phyloP scores from a whole-genome alignment of 2,329 filamentous ascomycete genomes.

The Graphiopsis chlorocephala region DNA sequence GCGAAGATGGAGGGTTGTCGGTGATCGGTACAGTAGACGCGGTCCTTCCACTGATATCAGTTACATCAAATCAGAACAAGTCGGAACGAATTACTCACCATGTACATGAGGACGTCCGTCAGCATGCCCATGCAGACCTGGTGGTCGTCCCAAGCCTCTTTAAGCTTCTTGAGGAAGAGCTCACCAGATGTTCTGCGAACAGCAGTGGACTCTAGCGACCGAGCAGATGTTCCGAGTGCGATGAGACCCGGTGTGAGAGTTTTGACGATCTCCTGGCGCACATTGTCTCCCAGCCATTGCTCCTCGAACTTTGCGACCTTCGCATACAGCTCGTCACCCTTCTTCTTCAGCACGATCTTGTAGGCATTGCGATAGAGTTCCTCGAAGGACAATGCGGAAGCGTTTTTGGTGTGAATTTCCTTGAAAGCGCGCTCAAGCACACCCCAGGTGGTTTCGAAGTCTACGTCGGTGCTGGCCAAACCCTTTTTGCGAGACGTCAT shows the following conservation, averaged over 20 bases:
- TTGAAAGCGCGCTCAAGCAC: slow-evolving; percentile 71
- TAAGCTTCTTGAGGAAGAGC: slow-evolving; percentile 73
- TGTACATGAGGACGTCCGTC: slow-evolving; percentile 90
- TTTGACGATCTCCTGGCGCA: slow-evolving; percentile 67
- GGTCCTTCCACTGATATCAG: slow-evolving; percentile 51
- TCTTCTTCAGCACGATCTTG: slow-evolving; percentile 86
- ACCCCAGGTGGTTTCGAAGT: slow-evolving; percentile 84
- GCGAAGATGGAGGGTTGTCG: slow-evolving; percentile 76
- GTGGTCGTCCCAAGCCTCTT: slow-evolving; percentile 82
- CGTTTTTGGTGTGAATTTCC: slow-evolving; percentile 91
- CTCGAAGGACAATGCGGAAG: slow-evolving; percentile 87
- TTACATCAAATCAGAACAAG: not conserved
- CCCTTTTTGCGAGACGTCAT: slow-evolving; percentile 44
- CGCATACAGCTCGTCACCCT: slow-evolving; percentile 77
- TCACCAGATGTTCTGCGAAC: slow-evolving; percentile 80
- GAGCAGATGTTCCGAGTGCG: slow-evolving; percentile 44
- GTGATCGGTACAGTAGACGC: slow-evolving; percentile 73
- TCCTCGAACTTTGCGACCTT: slow-evolving; percentile 78
- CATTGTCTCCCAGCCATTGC: slow-evolving; percentile 71
- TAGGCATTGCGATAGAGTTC: slow-evolving; percentile 92
- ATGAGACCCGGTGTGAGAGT: slow-evolving; percentile 71
- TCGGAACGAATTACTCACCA: slow-evolving; percentile 41
- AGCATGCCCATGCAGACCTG: slow-evolving; percentile 94
- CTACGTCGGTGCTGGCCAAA: slow-evolving; percentile 60
- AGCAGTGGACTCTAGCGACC: slow-evolving; percentile 42